Evolutionary conservation across 2,329 filamentous ascomycete genomes (phyloP).

Genomic region (Hortaea werneckii): DNA sequence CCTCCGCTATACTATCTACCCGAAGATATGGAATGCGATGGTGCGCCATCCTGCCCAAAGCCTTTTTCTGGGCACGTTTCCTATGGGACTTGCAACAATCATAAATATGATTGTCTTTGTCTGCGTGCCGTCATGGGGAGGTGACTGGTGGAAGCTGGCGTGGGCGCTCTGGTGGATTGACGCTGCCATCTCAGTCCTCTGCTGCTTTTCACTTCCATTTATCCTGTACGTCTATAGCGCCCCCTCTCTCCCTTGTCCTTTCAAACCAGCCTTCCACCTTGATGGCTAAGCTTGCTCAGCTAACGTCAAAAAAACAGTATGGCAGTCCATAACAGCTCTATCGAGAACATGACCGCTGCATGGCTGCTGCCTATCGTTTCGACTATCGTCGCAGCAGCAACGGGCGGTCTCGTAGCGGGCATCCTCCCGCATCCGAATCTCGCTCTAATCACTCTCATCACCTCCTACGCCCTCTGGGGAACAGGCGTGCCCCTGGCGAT

Average conservation of each 20-base stretch:
- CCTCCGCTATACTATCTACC: constrained; percentile 55
- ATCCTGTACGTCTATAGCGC: constrained; percentile 5
- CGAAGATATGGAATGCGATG: constrained; percentile 58
- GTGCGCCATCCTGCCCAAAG: constrained; percentile 56
- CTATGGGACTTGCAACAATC: constrained; percentile 23
- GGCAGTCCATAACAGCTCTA: not conserved
- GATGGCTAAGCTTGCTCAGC: no score
- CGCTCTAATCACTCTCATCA: constrained; percentile 52
- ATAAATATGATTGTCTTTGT: constrained; percentile 18
- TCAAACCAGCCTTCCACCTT: no score
- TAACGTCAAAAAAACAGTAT: no score
- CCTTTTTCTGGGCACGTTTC: constrained; percentile 49
- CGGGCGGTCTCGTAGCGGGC: constrained; percentile 52
- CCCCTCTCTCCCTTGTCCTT: no score
- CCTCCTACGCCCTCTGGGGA: constrained; percentile 59
- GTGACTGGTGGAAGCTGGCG: constrained; percentile 6
- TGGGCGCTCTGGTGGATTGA: constrained; percentile 17
- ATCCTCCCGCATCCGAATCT: constrained; percentile 41
- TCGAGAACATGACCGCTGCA: constrained; percentile 50
- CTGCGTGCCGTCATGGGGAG: constrained; percentile 20
- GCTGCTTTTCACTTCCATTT: constrained; percentile 12
- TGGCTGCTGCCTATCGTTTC: constrained; percentile 57
- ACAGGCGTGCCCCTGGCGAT: constrained; percentile 52
- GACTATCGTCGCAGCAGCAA: constrained; percentile 53
- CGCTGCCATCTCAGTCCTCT: constrained; percentile 7